Base-by-base conservation (phyloP, 352 stramenopile species). In the Pythium rishiriense region DNA sequence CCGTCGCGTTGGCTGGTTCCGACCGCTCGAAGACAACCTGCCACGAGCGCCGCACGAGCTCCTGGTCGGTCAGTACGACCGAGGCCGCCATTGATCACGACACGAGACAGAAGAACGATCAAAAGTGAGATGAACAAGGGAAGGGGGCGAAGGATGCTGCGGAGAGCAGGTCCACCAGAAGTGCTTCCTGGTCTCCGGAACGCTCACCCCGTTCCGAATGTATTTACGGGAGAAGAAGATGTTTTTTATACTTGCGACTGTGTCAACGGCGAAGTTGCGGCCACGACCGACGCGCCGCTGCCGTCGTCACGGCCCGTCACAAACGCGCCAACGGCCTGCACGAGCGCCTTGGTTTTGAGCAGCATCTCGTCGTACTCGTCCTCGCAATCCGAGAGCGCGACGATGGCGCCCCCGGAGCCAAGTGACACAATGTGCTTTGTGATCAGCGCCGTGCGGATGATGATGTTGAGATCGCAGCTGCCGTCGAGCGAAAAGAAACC, bases 391-490 rank as follows among this genome's bases (percentile, higher is more conserved):
- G 93, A 98, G 15, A 99, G 82, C 12, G 90, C 93, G 52, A 98
- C 96, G 60, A 99, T 98, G 26, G 97, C 97, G 19, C 97, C 97
- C 33, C 97, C 97, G 26, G 94, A 90, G n/a, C 96, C 97, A 45
- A 99, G 88, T 4, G 53, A 93, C 66, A 85, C 88, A 64, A 74
- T 85, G 65, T 70, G 61, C 7, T 74, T 73, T 43, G 90, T 97
- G 39, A 98, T 64, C 33, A 99, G 82, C 11, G 95, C 96, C 28
- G 96, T 98, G 46, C 97, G 92, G 70, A 99, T 99, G 39, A 99
- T 90, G 60, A 99, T 98, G 78, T 99, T 99, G 64, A 99, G 85
- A 69, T 99, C 96, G 61, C 94, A 97, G 51, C 80, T 91, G 14
- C 95, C 95, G 76, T 98, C 95, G n/a, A 98, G 70, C 41, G 93